Base-by-base conservation (phyloP, 768 basidiomycete species). In the Tulasnella sp. region DNA sequence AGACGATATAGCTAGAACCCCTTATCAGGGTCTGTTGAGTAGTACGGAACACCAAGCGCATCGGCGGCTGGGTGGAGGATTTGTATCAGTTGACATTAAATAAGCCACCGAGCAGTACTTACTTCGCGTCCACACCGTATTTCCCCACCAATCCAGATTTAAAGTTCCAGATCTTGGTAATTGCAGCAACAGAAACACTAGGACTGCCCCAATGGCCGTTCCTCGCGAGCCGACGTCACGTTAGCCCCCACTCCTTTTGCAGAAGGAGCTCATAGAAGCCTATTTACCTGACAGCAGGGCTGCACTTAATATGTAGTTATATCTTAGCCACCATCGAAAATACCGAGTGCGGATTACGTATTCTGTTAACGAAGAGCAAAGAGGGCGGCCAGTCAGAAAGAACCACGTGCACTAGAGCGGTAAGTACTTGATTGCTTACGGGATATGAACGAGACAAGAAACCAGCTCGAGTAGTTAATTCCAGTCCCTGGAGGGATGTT, bases 271-370 rank as follows among this genome's bases (percentile, higher is more conserved):
- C n/a, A n/a, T n/a, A n/a, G n/a, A n/a, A 31, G 36, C 4, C 3
- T 25, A n/a, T 76, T 29, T 19, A 7, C 84, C 86, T 1, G 84
- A 80, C 74, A 86, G 86, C 67, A 87, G 79, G 0, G 83, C 86
- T 0, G 85, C 85, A 11, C 83, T 83, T 0, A 86, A 81, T 34
- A 86, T 81, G 78, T 86, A 87, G 77, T 86, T 87, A 83, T 84
- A 87, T 82, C 86, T 86, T 17, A 84, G 84, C 86, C 86, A 87
- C 86, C 85, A 86, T 3, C 82, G 82, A 79, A 86, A 86, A 64
- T 81, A 77, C 0, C 81, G 79, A 19, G 84, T 82, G 9, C 86
- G 83, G 14, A 86, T 72, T 69, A 83, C 75, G 79, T 83, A 87
- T 78, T 87, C 84, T 84, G 79, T 58, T 29, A n/a, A 34, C 0